Evolutionary conservation across 2,329 filamentous ascomycete genomes (phyloP), one percentile per base, ranked within the genome.

Genomic region (Cladosporium phlei): DNA sequence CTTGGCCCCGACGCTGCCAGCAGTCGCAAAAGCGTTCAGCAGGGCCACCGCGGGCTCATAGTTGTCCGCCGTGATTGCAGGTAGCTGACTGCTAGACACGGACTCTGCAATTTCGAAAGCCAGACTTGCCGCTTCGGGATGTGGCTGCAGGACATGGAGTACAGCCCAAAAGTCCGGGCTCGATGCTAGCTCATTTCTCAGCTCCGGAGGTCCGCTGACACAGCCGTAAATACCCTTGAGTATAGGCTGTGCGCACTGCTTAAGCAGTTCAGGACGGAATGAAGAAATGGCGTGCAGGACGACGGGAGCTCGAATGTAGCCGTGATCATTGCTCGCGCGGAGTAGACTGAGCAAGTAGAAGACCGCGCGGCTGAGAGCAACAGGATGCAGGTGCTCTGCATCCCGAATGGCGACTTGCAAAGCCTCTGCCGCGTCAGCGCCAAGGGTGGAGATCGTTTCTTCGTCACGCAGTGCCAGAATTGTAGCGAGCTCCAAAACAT

Each of bases 141-240:
- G 52, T 19, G 75, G 73, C 37, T 87, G 82, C 14, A 98, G 72
- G 24, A 82, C 79, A 51, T 88, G 83, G 43, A 98, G 73, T 11
- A 96, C 86, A 4, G 85, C 85, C 93, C 93, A 98, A 66, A 98
- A 97, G 62, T 98, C 93, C 0, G 93, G 93, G 14, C 91, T 97
- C 11, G 88, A 91, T 68, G 95, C 94, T 56, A 97, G 86, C 68
- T 97, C 91, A 56, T 87, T 95, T 48, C 88, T 82, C 21, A 98
- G 72, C 10, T 86, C 81, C 20, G 83, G 82, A 1, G 88, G 81
- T 50, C 85, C 80, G 42, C 85, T 82, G 55, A 95, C 86, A 59
- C 90, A 96, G 34, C 83, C 75, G 34, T 83, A 79, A 20, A 98
- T 72, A 0, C 91, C 91, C 57, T 86, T 83, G 14, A 95, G 73